phyloP scores from a whole-genome alignment of 805 yeast species.

The Sugiyamaella americana region DNA sequence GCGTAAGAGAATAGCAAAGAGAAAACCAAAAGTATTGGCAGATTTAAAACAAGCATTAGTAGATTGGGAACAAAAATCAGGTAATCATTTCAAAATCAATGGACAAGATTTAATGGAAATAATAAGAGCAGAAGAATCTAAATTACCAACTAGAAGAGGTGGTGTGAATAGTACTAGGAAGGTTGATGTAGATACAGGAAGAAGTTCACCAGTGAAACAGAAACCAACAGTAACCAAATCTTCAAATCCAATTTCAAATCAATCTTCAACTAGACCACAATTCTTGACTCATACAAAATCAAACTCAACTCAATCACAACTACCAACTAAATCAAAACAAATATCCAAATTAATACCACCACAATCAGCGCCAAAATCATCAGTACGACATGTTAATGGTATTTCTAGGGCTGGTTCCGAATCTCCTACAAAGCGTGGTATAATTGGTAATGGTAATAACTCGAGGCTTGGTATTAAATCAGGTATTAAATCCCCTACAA shows the following conservation, averaged over 20 bases:
- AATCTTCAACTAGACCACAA: background rate
- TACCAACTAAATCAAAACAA: no score
- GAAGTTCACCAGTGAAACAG: background rate
- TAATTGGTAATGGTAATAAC: no score
- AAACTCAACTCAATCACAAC: no score
- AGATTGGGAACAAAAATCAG: constrained; percentile 40
- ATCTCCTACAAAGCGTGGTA: no score
- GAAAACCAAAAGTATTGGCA: constrained; percentile 57
- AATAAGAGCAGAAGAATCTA: constrained; percentile 19
- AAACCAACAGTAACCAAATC: background rate
- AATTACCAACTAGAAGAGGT: constrained; percentile 10
- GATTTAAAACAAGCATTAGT: constrained; percentile 44
- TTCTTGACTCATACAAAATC: no score
- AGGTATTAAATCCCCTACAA: no score
- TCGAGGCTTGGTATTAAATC: no score
- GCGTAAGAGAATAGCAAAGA: constrained; percentile 59
- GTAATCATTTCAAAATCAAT: constrained; percentile 33
- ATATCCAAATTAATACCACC: no score
- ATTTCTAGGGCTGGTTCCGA: no score
- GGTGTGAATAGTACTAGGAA: no score
- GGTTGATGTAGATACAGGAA: background rate
- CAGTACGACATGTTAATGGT: no score
- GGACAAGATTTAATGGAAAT: constrained; percentile 45
- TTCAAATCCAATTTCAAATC: constrained; percentile 5
- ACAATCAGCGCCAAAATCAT: no score